Evolutionary conservation across 495 filamentous ascomycete species (phyloP), one percentile per base, ranked within the genome.

Genomic region (Podospora anserina): DNA sequence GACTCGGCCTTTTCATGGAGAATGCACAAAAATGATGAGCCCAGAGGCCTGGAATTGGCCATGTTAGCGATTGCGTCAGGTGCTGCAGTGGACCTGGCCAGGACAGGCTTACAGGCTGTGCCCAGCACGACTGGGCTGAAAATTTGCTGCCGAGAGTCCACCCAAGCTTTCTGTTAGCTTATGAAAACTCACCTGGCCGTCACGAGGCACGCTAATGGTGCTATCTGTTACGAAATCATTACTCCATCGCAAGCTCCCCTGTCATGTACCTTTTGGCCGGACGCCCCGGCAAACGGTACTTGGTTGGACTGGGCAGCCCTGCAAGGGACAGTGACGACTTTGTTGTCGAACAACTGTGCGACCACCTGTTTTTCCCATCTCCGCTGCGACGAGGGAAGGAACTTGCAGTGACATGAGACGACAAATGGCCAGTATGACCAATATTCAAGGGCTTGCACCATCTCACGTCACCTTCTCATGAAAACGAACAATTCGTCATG

Each of bases 171-270:
- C 68, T 44, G 27, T 79, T 79, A 78, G 71, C 74, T 72, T 68
- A 79, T 78, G 65, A 69, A 79, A 77, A 78, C 75, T 70, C 71
- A 69, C 66, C 32, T 68, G 69, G 64, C 63, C 72, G 77, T 78
- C 77, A 78, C 77, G 75, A 57, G 77, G 74, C 26, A 27, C 69
- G 32, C 57, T 34, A 58, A 58, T 27, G 63, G 67, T 55, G 58
- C 69, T 68, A 67, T 71, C 65, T 71, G 53, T 78, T 78, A 78
- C 77, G 77, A 69, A 68, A 78, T 73, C 19, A 72, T 74, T 76
- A 76, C 72, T 70, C 70, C 72, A 74, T 76, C 61, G 68, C 62
- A 67, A 73, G 67, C 26, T 61, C 39, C 64, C 61, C 63, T 20
- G 26, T 23, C 59, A 61, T 20, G 74, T 70, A 76, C 69, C 71